Percentiles rank a stretch among this genome's conserved stretches.
Evolutionary conservation across 352 stramenopile genomes (phyloP).

Genomic region (Globisporangium camurandrum): DNA sequence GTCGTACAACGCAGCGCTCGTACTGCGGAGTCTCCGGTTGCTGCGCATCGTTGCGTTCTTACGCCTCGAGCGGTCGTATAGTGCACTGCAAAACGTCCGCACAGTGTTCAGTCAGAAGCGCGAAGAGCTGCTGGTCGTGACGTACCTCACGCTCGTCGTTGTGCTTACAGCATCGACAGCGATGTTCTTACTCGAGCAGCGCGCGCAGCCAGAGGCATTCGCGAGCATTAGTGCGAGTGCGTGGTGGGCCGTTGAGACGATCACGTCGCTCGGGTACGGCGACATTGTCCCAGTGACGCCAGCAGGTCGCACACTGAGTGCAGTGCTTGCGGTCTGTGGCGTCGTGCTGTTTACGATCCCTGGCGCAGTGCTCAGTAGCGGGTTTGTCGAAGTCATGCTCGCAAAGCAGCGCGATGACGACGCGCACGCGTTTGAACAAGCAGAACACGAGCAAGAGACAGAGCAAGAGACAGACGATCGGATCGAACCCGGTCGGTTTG

Average conservation of each 20-base stretch:
- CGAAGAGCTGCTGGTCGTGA: slow-evolving; percentile 52
- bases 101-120: slow-evolving; percentile 50
- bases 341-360: slow-evolving; percentile 62
- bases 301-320: slow-evolving; percentile 29
- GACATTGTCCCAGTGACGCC: slow-evolving; percentile 45
- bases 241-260: slow-evolving; percentile 60
- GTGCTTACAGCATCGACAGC: slow-evolving; percentile 50
- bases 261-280: slow-evolving; percentile 61
- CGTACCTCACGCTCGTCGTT: slow-evolving; percentile 45
- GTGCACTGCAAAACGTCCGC: slow-evolving; percentile 46
- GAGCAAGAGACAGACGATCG: not conserved
- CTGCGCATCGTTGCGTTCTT: slow-evolving; percentile 53
- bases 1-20: slow-evolving; percentile 33
- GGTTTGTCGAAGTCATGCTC: slow-evolving; percentile 67
- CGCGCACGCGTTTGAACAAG: slow-evolving; percentile 27
- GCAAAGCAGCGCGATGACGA: slow-evolving; percentile 48
- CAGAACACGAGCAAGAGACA: slow-evolving; percentile 4
- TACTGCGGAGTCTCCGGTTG: slow-evolving; percentile 45
- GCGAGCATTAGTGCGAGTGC: slow-evolving; percentile 37
- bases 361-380: slow-evolving; percentile 43
- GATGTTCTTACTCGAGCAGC: slow-evolving; percentile 60
- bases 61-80: slow-evolving; percentile 52
- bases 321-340: slow-evolving; percentile 41
- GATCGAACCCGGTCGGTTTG: too few relatives aligned
- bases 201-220: slow-evolving; percentile 36